Percentiles rank a stretch among this genome's conserved stretches.
Evolutionary conservation across 768 basidiomycete genomes (phyloP).

Genomic region (Tylopilus subfusipes): DNA sequence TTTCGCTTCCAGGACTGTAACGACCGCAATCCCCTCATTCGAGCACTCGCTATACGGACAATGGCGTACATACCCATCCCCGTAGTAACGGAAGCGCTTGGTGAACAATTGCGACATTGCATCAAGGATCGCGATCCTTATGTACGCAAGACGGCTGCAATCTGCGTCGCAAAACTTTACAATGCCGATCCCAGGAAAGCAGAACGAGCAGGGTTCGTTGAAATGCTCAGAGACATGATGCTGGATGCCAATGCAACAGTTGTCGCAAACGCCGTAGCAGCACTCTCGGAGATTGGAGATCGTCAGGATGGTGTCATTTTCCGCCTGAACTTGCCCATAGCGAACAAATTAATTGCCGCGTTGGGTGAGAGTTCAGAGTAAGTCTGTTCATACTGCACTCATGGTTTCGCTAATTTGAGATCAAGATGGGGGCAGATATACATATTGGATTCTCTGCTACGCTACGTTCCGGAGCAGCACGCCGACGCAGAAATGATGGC

Average conservation of each 20-base stretch:
- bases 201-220: constrained; percentile 88
- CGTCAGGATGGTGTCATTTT: constrained; percentile 92
- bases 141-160: constrained; percentile 97
- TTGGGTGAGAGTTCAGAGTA: constrained; percentile 97
- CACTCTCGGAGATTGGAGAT: constrained; percentile 95
- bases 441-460: constrained; percentile 89
- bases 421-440: constrained; percentile 98
- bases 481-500: constrained; percentile 91
- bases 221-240: constrained; percentile 86
- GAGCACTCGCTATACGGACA: constrained; percentile 94
- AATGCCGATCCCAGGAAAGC: constrained; percentile 81
- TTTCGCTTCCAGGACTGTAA: constrained; percentile 72
- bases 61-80: constrained; percentile 99
- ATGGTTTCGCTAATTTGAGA: constrained; percentile 9
- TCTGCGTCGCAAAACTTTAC: constrained; percentile 96
- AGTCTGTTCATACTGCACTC: constrained; percentile 33
- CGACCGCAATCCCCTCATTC: constrained; percentile 94
- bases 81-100: constrained; percentile 76
- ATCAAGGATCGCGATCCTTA: constrained; percentile 95
- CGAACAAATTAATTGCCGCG: constrained; percentile 87
- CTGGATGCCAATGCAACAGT: constrained; percentile 95
- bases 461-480: constrained; percentile 87
- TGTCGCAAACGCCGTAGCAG: constrained; percentile 95
- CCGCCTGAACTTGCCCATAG: constrained; percentile 80
- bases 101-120: constrained; percentile 88